phyloP scores from a whole-genome alignment of 495 filamentous ascomycete species.

The Talaromyces ruber region DNA sequence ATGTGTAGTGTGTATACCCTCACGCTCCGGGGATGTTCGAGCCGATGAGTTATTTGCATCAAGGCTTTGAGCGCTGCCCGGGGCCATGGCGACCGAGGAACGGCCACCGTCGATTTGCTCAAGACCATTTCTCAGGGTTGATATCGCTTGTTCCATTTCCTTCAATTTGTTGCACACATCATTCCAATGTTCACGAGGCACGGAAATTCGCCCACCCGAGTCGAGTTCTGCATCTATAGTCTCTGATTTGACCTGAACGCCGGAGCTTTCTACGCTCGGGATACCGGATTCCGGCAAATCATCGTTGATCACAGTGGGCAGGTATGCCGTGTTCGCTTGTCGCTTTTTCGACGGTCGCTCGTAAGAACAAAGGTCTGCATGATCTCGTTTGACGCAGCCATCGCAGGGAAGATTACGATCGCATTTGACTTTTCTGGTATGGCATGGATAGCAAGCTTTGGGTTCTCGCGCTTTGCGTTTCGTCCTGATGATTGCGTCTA shows the following conservation, averaged over 20 bases:
- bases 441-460: conserved; percentile 41
- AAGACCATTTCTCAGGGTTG: conserved; percentile 20
- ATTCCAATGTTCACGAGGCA: conserved; percentile 37
- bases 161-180: conserved; percentile 36
- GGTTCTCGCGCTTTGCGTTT: conserved; percentile 41
- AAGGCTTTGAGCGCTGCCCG: not conserved
- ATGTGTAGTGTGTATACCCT: conserved; percentile 41
- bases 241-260: not conserved
- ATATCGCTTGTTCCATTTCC: conserved; percentile 35
- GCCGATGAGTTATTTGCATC: not conserved
- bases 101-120: conserved; percentile 2
- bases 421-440: conserved; percentile 51
- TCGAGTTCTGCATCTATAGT: conserved; percentile 4
- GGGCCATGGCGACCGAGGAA: not conserved
- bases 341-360: conserved; percentile 51
- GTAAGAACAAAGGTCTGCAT: conserved; percentile 59
- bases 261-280: not conserved
- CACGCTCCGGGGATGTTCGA: conserved; percentile 20
- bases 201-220: not conserved
- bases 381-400: conserved; percentile 65
- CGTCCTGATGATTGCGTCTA: conserved; percentile 42
- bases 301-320: not conserved
- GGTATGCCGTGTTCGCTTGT: conserved; percentile 12
- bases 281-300: not conserved
- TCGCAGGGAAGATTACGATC: conserved; percentile 66